These are phyloP conservation scores for Brettanomyces custersianus DNA, from an alignment of 805 yeast genomes.

Conservation along the genomic window DNA sequence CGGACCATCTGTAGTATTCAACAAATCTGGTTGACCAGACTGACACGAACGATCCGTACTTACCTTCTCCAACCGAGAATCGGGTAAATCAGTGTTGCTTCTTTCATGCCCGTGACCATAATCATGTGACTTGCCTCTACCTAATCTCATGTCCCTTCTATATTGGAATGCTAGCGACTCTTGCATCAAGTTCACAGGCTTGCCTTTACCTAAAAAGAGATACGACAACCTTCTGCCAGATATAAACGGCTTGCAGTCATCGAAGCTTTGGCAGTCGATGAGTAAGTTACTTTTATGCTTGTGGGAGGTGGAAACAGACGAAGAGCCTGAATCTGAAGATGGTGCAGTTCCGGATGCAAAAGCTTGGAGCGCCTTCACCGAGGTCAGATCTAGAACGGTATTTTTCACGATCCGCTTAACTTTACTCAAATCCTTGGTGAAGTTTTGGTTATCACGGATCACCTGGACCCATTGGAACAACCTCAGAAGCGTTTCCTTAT, in stretches of 20 bases:
- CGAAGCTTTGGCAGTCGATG: constrained; percentile 20
- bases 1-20: too few relatives aligned
- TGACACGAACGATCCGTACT: too few relatives aligned
- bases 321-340: constrained; percentile 11
- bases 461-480: constrained; percentile 16
- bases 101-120: neutral
- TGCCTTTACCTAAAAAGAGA: constrained; percentile 45
- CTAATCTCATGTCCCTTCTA: neutral
- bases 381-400: constrained; percentile 28
- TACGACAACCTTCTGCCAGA: constrained; percentile 26
- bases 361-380: constrained; percentile 25
- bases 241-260: constrained; percentile 18
- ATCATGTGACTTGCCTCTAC: neutral
- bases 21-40: too few relatives aligned
- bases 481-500: constrained; percentile 16
- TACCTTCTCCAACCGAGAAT: too few relatives aligned
- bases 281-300: constrained; percentile 10
- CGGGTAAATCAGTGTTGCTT: too few relatives aligned
- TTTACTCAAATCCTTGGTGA: constrained; percentile 27
- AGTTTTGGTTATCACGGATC: constrained; percentile 25
- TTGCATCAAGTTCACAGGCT: constrained; percentile 24
- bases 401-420: constrained; percentile 27
- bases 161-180: constrained; percentile 9
- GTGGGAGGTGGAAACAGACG: neutral
- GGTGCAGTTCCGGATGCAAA: constrained; percentile 16